Conservation (phyloP, 306 rosid species). For the Senna siamea region DNA sequence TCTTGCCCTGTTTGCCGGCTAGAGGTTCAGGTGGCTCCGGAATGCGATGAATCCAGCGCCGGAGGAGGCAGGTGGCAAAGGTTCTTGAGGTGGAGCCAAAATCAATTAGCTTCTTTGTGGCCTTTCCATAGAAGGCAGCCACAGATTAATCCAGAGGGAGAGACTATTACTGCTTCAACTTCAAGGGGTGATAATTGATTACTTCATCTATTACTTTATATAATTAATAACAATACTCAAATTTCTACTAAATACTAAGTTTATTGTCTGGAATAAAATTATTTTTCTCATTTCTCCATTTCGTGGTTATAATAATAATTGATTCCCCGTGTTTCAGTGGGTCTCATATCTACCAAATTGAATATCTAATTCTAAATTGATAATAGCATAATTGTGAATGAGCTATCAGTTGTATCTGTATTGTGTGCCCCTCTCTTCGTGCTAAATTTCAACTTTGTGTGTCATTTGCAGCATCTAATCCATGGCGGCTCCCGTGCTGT, state of each 20-base stretch:
- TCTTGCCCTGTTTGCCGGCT: conserved; percentile 83
- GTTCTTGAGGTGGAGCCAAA: conserved; percentile 55
- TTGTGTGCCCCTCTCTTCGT: too few species aligned
- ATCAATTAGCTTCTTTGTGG: conserved; percentile 53
- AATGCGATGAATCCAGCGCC: not conserved
- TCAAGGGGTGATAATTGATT: conserved; percentile 48
- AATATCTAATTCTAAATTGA: too few species aligned
- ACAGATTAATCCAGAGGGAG: conserved; percentile 47
- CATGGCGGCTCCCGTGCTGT: conserved; percentile 52
- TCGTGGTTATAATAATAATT: too few species aligned
- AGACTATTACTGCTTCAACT: conserved; percentile 17
- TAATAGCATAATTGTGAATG: too few species aligned
- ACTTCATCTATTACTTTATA: not conserved
- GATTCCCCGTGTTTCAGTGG: too few species aligned
- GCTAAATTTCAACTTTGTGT: conserved; percentile 11
- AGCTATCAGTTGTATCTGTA: too few species aligned
- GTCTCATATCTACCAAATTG: too few species aligned
- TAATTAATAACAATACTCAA: too few species aligned
- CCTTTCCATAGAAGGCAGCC: conserved; percentile 62
- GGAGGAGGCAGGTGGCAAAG: conserved; percentile 46
- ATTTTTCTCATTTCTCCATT: too few species aligned
- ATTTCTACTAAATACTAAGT: too few species aligned
- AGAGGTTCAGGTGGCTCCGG: conserved; percentile 34
- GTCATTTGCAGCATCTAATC: conserved; percentile 41
- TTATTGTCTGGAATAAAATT: too few species aligned